Base-by-base conservation (phyloP, 2,329 filamentous ascomycete species). In the Graphilbum ipis-grandicollis region DNA sequence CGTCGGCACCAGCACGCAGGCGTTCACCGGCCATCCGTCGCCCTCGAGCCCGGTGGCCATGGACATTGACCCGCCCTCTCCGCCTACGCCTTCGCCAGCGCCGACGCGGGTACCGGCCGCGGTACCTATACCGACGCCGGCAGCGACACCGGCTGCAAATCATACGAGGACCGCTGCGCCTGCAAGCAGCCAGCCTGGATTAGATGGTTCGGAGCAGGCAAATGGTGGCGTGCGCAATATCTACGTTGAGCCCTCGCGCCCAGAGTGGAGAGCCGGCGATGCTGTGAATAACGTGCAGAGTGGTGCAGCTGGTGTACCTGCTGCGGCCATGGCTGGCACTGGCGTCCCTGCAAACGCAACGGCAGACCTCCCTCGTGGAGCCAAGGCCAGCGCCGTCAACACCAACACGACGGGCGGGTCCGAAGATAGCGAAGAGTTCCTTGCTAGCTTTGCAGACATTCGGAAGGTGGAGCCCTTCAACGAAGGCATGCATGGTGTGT, bases 21-120 rank as follows among this genome's bases (percentile, higher is more conserved):
- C n/a, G n/a, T n/a, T n/a, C n/a, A 10, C 21, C 21, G 21, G 21
- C 21, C 5, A 10, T 28, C 10, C 26, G 12, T 5, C 6, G 14
- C 10, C 26, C 5, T 28, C 59, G 26, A 71, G 65, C 43, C 66
- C 70, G 3, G 68, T 65, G 39, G 69, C 71, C 13, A 78, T 78
- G 73, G 73, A 78, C 43, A 75, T 78, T 35, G 73, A 78, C 46
- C 62, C 66, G 5, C 68, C 70, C 17, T n/a, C n/a, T n/a, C n/a
- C n/a, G n/a, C n/a, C n/a, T n/a, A n/a, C n/a, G n/a, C n/a, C n/a
- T n/a, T n/a, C n/a, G n/a, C n/a, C n/a, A n/a, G n/a, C n/a, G n/a
- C n/a, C n/a, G n/a, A n/a, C n/a, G n/a, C n/a, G n/a, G n/a, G n/a
- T n/a, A n/a, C n/a, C n/a, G n/a, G n/a, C n/a, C n/a, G n/a, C n/a